Evolutionary conservation across 495 filamentous ascomycete species (phyloP).

Genomic region (Bathelium albidoporum): DNA sequence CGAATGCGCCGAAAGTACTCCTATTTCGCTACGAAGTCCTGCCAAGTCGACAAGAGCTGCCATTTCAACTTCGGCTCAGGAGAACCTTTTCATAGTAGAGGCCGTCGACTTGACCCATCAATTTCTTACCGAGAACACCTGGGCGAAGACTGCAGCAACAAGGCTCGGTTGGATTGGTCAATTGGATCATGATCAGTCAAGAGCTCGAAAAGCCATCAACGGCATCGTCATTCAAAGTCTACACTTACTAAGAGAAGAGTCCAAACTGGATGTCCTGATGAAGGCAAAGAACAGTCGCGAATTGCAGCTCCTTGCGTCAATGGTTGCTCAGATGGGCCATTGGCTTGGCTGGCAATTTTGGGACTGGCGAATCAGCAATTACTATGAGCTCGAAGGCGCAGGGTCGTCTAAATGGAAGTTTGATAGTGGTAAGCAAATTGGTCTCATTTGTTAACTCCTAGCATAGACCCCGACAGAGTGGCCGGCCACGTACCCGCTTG

Average conservation of each 20-base stretch:
- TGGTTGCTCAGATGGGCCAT: constrained; percentile 68
- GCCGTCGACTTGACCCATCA: background rate
- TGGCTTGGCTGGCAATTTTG: constrained; percentile 82
- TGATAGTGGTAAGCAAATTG: constrained; percentile 17
- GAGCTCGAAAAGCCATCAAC: constrained; percentile 36
- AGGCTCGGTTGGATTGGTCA: background rate
- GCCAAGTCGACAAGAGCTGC: constrained; percentile 4
- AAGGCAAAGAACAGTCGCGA: constrained; percentile 11
- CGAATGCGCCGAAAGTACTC: background rate
- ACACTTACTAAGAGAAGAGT: constrained; percentile 79
- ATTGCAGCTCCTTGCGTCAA: constrained; percentile 46
- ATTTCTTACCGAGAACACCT: background rate
- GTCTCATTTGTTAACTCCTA: constrained; percentile 11
- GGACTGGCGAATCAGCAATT: constrained; percentile 42
- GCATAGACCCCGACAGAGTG: constrained; percentile 46
- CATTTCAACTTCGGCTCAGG: background rate
- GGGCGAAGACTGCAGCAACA: background rate
- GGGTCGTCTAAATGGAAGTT: constrained; percentile 51
- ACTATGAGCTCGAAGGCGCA: constrained; percentile 62
- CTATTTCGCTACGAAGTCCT: background rate
- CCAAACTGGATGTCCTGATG: constrained; percentile 64
- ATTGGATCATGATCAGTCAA: background rate
- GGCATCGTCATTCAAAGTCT: constrained; percentile 59
- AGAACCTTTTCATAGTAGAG: background rate
- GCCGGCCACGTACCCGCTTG: too few species aligned